Base-by-base conservation (phyloP, 1,139 yeast genomes). In the Tardiomyces blankii region DNA sequence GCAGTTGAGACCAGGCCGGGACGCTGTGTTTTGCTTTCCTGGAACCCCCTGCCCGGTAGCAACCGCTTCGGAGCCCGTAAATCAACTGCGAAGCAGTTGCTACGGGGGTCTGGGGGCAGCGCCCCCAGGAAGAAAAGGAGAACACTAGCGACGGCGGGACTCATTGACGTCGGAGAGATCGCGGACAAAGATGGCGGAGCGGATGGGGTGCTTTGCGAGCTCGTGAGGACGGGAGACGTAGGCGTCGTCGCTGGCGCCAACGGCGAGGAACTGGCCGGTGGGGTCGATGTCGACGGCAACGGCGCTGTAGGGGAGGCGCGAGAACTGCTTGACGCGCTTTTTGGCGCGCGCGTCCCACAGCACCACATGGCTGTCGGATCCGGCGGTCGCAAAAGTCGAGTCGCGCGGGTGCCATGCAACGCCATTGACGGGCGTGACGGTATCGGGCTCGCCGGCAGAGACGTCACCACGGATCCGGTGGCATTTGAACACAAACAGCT, bases 401-500 rank as follows among this genome's bases (percentile, higher is more conserved):
- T 65, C 64, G 38, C 51, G 54, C 2, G 73, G 72, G 51, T 75
- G 75, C 57, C 82, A 82, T 13, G 70, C 70, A 8, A 87, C 59
- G 0, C 85, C 71, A 54, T 86, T 85, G 9, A 89, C 88, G 0
- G 95, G 94, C 41, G 77, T 80, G 1, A 85, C 94, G 43, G 78
- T 64, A 52, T 81, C 89, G 4, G 70, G 69, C 28, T 74, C 76
- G 25, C 69, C 65, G 11, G 46, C 45, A n/a, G n/a, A n/a, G n/a
- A n/a, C n/a, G 45, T 65, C 64, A 49, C 73, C 73, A 27, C 59
- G 55, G 3, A 62, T 63, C 35, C 95, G 67, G 61, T 89, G 96
- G 54, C 95, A 84, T 57, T 87, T 80, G 69, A 88, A 89, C 0
- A 95, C 94, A 61, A 81, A 89, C 48, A 78, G 74, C 46, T 70